Evolutionary conservation across 768 basidiomycete genomes (phyloP).

Genomic region (Rhodosporidiobolus odoratus): DNA sequence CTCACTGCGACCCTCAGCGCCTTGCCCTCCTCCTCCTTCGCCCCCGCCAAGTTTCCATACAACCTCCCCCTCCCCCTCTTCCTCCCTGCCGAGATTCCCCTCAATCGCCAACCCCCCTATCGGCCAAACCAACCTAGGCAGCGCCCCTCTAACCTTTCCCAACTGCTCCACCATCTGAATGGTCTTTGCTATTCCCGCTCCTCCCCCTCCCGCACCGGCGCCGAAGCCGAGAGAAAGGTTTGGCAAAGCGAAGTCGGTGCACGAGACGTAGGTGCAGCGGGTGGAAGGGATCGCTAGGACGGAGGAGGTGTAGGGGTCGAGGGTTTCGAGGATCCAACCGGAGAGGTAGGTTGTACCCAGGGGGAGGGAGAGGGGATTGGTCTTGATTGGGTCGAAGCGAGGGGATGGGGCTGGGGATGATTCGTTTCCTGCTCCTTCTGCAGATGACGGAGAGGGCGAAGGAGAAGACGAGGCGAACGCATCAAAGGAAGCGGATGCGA

Average conservation of each 20-base stretch:
- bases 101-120: conserved; percentile 51
- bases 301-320: conserved; percentile 90
- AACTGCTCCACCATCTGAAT: conserved; percentile 70
- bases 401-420: background rate
- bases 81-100: conserved; percentile 4
- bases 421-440: no score
- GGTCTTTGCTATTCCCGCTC: conserved; percentile 57
- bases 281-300: conserved; percentile 93
- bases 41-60: conserved; percentile 38
- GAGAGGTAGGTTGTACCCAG: conserved; percentile 79
- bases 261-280: conserved; percentile 73
- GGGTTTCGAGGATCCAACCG: conserved; percentile 92
- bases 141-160: conserved; percentile 60
- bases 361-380: conserved; percentile 69
- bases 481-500: conserved; percentile 81
- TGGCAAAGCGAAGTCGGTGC: conserved; percentile 81
- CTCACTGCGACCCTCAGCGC: background rate
- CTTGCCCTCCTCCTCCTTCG: background rate
- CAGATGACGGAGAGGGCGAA: background rate
- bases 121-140: conserved; percentile 67
- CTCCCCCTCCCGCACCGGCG: conserved; percentile 52
- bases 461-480: background rate
- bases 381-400: conserved; percentile 53
- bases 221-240: conserved; percentile 81
- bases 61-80: conserved; percentile 28